Evolutionary conservation across 768 basidiomycete genomes (phyloP).

Genomic region (Pleurotus salmoneostramineus): DNA sequence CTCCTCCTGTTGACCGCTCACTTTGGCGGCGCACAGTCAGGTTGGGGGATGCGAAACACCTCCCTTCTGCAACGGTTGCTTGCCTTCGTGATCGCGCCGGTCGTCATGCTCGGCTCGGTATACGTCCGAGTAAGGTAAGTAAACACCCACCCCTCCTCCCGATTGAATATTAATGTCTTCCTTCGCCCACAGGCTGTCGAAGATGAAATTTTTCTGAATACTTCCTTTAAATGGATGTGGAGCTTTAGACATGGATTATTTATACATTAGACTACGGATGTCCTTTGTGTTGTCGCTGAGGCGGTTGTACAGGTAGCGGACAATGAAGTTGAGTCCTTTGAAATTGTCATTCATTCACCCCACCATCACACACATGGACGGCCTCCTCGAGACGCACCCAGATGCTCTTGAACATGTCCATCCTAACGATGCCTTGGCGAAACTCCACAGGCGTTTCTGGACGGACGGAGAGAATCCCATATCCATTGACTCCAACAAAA

Average conservation of each 20-base stretch:
- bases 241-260: neutral
- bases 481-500: neutral
- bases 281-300: neutral
- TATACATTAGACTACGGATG: neutral
- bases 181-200: conserved; percentile 45
- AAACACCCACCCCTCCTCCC: neutral
- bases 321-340: neutral
- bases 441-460: neutral
- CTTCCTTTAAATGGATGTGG: conserved; percentile 17
- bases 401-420: no score
- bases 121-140: conserved; percentile 51
- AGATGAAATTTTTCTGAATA: conserved; percentile 68
- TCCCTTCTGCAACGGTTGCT: conserved; percentile 36
- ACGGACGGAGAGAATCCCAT: neutral
- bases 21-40: conserved; percentile 69
- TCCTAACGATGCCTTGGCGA: neutral
- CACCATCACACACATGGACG: no score
- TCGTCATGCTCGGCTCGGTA: conserved; percentile 38
- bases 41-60: conserved; percentile 44
- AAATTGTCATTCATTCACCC: neutral
- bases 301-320: no score
- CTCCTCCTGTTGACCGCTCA: conserved; percentile 57
- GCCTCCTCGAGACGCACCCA: no score
- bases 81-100: conserved; percentile 54
- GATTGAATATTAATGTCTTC: neutral